Evolutionary conservation across 345 rosid genomes (phyloP).

Genomic region (Chamaenerion angustifolium): DNA sequence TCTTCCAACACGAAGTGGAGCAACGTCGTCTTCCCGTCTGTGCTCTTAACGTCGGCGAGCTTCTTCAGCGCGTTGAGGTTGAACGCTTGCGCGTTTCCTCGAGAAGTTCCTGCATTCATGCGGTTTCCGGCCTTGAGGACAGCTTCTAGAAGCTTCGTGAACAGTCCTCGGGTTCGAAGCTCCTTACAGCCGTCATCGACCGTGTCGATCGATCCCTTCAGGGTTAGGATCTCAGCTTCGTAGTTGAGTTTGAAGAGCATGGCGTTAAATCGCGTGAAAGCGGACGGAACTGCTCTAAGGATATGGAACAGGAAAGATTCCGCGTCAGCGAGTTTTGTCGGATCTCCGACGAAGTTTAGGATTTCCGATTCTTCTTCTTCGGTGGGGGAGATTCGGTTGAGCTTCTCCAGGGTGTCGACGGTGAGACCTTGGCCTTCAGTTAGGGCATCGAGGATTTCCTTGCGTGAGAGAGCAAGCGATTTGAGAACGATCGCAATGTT

Average conservation of each 20-base stretch:
- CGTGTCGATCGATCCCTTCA: slow-evolving; percentile 33
- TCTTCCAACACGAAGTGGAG: slow-evolving; percentile 86
- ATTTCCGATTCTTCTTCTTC: slow-evolving; percentile 48
- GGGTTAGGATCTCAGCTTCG: slow-evolving; percentile 39
- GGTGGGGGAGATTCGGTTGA: slow-evolving; percentile 55
- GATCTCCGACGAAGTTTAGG: slow-evolving; percentile 46
- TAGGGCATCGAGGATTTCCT: slow-evolving; percentile 40
- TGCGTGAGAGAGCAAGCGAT: slow-evolving; percentile 40
- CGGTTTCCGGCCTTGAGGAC: slow-evolving; percentile 86
- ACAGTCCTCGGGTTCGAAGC: slow-evolving; percentile 60
- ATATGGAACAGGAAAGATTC: slow-evolving; percentile 67
- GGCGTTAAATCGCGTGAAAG: slow-evolving; percentile 49
- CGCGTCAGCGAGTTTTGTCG: slow-evolving; percentile 47
- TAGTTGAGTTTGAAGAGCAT: slow-evolving; percentile 63
- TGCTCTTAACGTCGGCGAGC: slow-evolving; percentile 73
- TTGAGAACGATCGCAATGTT: slow-evolving; percentile 68
- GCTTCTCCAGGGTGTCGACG: slow-evolving; percentile 58
- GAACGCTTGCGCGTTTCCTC: slow-evolving; percentile 93
- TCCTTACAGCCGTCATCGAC: slow-evolving; percentile 66
- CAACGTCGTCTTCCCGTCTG: slow-evolving; percentile 64
- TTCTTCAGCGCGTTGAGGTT: slow-evolving; percentile 58
- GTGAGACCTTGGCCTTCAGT: slow-evolving; percentile 40
- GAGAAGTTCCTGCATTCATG: slow-evolving; percentile 86
- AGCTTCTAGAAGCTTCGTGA: slow-evolving; percentile 78
- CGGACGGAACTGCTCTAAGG: slow-evolving; percentile 56